Evolutionary conservation across 768 basidiomycete genomes (phyloP).

Genomic region (Imleria badia): DNA sequence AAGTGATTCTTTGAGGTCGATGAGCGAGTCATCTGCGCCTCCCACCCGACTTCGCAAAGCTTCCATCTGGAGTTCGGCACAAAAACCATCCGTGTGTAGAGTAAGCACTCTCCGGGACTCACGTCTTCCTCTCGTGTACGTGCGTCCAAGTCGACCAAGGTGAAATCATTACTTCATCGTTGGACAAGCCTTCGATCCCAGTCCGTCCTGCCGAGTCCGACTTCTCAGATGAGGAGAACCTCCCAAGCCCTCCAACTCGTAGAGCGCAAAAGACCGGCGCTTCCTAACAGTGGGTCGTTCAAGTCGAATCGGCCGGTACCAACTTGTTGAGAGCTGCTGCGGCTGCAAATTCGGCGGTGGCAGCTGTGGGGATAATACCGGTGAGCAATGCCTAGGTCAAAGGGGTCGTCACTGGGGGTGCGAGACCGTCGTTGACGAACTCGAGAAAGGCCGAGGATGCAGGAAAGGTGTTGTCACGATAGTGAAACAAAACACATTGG

Average conservation of each 20-base stretch:
- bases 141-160: constrained; percentile 16
- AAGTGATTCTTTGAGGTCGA: constrained; percentile 28
- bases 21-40: constrained; percentile 28
- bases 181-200: constrained; percentile 18
- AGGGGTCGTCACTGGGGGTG: constrained; percentile 6
- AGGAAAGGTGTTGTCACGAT: constrained; percentile 35
- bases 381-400: constrained; percentile 9
- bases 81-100: constrained; percentile 29
- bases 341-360: constrained; percentile 46
- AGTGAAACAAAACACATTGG: not conserved
- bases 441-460: constrained; percentile 37
- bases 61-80: constrained; percentile 48
- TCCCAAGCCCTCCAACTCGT: constrained; percentile 73
- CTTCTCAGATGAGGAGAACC: constrained; percentile 75
- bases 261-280: constrained; percentile 37
- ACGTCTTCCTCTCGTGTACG: constrained; percentile 19
- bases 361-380: constrained; percentile 19
- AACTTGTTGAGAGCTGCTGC: constrained; percentile 61
- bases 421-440: constrained; percentile 45
- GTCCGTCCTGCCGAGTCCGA: constrained; percentile 54
- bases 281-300: constrained; percentile 8
- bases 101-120: constrained; percentile 26
- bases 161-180: constrained; percentile 5
- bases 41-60: constrained; percentile 55
- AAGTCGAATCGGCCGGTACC: constrained; percentile 42